These are phyloP conservation scores for Podospora didyma DNA, from an alignment of 495 filamentous ascomycete genomes.

Conservation along the genomic window DNA sequence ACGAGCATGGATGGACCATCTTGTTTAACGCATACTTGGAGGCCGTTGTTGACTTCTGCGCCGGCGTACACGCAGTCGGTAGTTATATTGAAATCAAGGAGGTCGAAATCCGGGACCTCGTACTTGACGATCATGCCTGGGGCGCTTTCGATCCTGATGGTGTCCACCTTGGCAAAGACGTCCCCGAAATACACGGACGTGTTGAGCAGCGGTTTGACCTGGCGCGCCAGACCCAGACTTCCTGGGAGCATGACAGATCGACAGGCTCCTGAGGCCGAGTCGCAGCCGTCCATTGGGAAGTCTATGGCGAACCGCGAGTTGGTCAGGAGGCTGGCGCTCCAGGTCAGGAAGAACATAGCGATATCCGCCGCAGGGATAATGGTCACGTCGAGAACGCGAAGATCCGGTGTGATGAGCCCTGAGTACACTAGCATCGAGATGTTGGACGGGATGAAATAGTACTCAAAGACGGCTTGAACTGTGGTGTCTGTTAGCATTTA, in stretches of 20 bases:
- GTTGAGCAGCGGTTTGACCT: conserved; percentile 10
- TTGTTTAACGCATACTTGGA: conserved; percentile 16
- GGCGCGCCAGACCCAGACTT: conserved; percentile 2
- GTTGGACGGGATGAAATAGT: conserved; percentile 6
- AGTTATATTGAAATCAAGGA: neutral
- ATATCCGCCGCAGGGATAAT: conserved; percentile 3
- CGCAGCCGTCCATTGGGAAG: conserved; percentile 3
- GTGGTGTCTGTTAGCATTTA: neutral
- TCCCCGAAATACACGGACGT: conserved; percentile 6
- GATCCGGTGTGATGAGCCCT: conserved; percentile 3
- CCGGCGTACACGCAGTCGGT: conserved; percentile 13
- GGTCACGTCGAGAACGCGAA: neutral
- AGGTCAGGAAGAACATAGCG: conserved; percentile 8
- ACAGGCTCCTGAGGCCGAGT: neutral
- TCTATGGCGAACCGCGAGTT: conserved; percentile 7
- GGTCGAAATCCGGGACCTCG: neutral
- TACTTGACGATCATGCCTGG: conserved; percentile 10
- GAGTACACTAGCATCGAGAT: conserved; percentile 8
- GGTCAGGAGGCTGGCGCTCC: conserved; percentile 5
- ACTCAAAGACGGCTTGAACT: conserved; percentile 16
- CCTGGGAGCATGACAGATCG: conserved; percentile 10
- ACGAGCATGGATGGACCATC: conserved; percentile 2
- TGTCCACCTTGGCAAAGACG: conserved; percentile 2
- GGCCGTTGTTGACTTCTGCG: conserved; percentile 5
- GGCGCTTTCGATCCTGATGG: conserved; percentile 11